Percentiles rank a stretch among this genome's conserved stretches.
These are phyloP conservation scores for Hymenoscyphus linearis DNA, from an alignment of 2,329 filamentous ascomycete species.

Conservation along the genomic window DNA sequence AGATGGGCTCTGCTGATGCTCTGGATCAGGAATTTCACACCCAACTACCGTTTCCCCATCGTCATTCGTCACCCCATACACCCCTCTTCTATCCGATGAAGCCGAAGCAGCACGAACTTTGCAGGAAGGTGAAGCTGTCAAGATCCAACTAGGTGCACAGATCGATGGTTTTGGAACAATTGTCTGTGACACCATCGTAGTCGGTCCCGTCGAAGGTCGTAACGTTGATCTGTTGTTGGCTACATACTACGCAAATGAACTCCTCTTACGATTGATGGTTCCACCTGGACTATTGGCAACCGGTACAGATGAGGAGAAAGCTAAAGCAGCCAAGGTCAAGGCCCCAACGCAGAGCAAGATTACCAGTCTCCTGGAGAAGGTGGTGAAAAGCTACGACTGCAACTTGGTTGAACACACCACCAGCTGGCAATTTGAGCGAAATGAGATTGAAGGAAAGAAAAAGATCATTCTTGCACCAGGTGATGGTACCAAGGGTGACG, in stretches of 20 bases:
- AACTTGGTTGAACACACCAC: slow-evolving; percentile 97
- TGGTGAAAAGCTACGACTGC: slow-evolving; percentile 85
- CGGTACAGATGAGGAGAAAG: slow-evolving; percentile 91
- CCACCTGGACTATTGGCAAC: slow-evolving; percentile 80
- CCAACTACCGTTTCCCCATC: slow-evolving; percentile 93
- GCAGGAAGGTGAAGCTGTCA: slow-evolving; percentile 81
- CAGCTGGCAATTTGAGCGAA: slow-evolving; percentile 91
- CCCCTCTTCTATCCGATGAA: slow-evolving; percentile 79
- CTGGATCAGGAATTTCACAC: slow-evolving; percentile 69
- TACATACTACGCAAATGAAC: slow-evolving; percentile 92
- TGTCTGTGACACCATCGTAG: slow-evolving; percentile 86
- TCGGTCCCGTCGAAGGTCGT: slow-evolving; percentile 63
- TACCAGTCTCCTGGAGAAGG: slow-evolving; percentile 80
- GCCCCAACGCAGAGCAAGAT: slow-evolving; percentile 82
- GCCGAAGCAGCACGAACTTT: slow-evolving; percentile 76
- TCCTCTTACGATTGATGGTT: slow-evolving; percentile 83
- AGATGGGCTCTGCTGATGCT: neutral
- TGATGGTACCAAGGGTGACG: slow-evolving; percentile 87
- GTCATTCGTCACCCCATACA: slow-evolving; percentile 94
- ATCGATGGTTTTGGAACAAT: slow-evolving; percentile 97
- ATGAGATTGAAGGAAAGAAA: slow-evolving; percentile 92
- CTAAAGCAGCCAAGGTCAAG: slow-evolving; percentile 80
- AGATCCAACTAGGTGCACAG: slow-evolving; percentile 98
- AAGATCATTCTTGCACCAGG: slow-evolving; percentile 90
- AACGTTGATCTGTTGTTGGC: slow-evolving; percentile 84